Conservation (phyloP, 2,329 filamentous ascomycete species). For the Alternaria hordeiaustralica region DNA sequence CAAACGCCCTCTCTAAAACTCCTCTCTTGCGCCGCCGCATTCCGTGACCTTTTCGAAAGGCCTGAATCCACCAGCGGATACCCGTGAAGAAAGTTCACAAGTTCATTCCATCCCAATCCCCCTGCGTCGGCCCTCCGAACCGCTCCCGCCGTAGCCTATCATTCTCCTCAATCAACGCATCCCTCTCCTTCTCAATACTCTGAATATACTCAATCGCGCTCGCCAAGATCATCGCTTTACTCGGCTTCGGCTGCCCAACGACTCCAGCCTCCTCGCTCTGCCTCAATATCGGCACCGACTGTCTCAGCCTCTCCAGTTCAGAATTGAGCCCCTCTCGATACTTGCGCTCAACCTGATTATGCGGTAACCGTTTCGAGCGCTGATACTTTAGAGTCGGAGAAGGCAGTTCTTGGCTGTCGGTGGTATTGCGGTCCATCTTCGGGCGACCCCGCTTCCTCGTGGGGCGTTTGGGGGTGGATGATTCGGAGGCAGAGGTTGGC, state of each 20-base stretch:
- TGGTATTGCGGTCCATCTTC: conserved; percentile 32
- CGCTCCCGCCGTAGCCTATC: conserved; percentile 28
- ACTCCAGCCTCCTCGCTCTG: conserved; percentile 34
- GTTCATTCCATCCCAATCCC: background rate
- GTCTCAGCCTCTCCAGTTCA: conserved; percentile 37
- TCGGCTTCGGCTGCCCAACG: conserved; percentile 40
- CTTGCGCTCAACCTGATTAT: conserved; percentile 45
- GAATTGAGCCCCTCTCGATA: conserved; percentile 40
- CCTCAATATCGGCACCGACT: conserved; percentile 38
- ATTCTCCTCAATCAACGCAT: conserved; percentile 33
- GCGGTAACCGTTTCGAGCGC: conserved; percentile 36
- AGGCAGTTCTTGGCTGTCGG: conserved; percentile 17
- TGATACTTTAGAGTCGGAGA: conserved; percentile 19
- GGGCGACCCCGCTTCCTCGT: conserved; percentile 43
- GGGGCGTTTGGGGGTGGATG: conserved; percentile 32
- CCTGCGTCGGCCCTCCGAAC: background rate
- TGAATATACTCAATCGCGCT: conserved; percentile 45
- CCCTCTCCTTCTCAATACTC: conserved; percentile 37
- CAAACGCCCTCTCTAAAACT: background rate
- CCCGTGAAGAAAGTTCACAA: background rate
- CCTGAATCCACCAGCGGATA: background rate
- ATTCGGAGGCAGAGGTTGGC: conserved; percentile 23
- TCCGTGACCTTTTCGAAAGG: background rate
- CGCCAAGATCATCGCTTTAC: conserved; percentile 42
- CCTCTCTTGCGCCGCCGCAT: background rate